These are phyloP conservation scores for Monosporascus sp. DNA, from an alignment of 2,329 filamentous ascomycete species.

Conservation along the genomic window DNA sequence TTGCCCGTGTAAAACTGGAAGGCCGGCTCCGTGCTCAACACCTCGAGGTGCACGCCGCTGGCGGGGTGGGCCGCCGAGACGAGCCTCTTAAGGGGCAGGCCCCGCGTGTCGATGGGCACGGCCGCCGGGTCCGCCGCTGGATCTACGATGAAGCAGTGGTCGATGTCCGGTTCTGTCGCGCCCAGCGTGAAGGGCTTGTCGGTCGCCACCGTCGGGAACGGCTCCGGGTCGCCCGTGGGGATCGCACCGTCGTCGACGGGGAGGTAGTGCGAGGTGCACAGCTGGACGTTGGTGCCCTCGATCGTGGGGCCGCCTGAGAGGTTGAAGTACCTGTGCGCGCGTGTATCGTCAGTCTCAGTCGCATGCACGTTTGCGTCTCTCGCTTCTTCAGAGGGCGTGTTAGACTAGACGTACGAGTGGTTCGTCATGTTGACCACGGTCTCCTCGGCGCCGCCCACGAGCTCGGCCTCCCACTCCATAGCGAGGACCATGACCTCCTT, in stretches of 20 bases:
- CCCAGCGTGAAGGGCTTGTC: conserved; percentile 67
- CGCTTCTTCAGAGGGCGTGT: background rate
- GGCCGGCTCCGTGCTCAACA: conserved; percentile 85
- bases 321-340: conserved; percentile 55
- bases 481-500: conserved; percentile 66
- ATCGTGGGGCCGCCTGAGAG: conserved; percentile 48
- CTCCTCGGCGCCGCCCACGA: conserved; percentile 76
- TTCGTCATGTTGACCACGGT: conserved; percentile 92
- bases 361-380: background rate
- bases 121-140: conserved; percentile 44
- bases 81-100: conserved; percentile 57
- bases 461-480: conserved; percentile 84
- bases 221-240: conserved; percentile 61
- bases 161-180: conserved; percentile 67
- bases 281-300: conserved; percentile 59
- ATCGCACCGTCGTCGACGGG: conserved; percentile 70
- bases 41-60: conserved; percentile 75
- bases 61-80: conserved; percentile 68
- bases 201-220: conserved; percentile 61
- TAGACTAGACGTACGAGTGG: conserved; percentile 61
- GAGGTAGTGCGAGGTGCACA: conserved; percentile 61
- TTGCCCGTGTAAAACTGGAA: conserved; percentile 97
- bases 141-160: conserved; percentile 85
- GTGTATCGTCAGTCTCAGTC: background rate
- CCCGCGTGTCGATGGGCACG: conserved; percentile 62